Evolutionary conservation across 225 moss, liverwort and hornwort species (phyloP).

Genomic region (Climacium dendroides): DNA sequence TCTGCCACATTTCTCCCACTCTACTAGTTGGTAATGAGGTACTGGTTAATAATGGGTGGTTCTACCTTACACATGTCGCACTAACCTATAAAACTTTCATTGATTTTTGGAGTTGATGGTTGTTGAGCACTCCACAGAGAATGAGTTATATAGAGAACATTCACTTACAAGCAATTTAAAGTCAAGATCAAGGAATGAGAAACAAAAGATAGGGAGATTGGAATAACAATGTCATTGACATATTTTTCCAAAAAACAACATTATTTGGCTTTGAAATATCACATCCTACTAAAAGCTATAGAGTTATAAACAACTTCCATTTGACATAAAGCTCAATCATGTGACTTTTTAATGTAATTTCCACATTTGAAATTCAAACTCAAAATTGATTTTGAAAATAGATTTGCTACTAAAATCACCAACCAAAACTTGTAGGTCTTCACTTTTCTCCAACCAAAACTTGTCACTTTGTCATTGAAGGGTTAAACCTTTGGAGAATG

Average conservation of each 20-base stretch:
- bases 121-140: background rate
- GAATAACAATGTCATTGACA: background rate
- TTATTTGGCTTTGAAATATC: background rate
- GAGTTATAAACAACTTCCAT: background rate
- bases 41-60: no score
- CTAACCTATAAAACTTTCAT: no score
- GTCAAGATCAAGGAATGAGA: background rate
- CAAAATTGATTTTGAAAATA: background rate
- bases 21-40: no score
- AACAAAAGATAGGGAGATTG: background rate
- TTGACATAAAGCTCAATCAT: background rate
- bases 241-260: background rate
- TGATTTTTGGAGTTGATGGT: background rate
- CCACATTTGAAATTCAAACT: background rate
- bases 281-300: background rate
- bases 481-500: no score
- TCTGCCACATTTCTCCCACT: no score
- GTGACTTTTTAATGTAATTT: background rate
- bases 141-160: background rate
- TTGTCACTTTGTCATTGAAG: background rate
- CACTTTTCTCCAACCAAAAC: background rate
- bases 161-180: background rate
- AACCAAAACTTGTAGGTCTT: background rate
- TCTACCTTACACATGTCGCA: background rate
- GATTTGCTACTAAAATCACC: background rate